Evolutionary conservation across 2,329 filamentous ascomycete species (phyloP), one percentile per base, ranked within the genome.

Genomic region (Pseudonectria foliicola): DNA sequence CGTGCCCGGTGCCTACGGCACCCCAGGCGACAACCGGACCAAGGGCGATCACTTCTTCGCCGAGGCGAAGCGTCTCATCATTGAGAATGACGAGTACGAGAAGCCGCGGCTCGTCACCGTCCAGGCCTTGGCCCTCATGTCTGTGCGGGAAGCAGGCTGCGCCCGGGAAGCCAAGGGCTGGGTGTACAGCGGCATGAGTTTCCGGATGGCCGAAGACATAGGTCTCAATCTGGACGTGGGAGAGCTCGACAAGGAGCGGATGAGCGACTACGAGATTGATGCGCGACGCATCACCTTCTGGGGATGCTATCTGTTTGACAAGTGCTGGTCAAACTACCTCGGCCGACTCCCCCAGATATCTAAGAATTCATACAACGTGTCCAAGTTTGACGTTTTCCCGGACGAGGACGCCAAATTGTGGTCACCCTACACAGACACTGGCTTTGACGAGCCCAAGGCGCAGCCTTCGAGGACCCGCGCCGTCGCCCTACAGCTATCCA

Each of bases 111-210:
- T 96, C 36, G 85, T 88, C 6, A 96, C 89, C 0, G 88, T 96
- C 1, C 92, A 98, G 62, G 92, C 92, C 1, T 66, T 96, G 35
- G 89, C 88, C 0, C 67, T 96, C 43, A 95, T 98, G 89, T 95
- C 89, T 7, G 90, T 96, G 1, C 75, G 92, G 41, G 92, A 98
- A 64, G 92, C 90, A 3, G 92, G 92, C 1, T 96, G 90, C 57
- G 90, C 86, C 0, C 75, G 90, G 27, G 92, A 96, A 62, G 87
- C 87, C 26, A 94, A 92, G 60, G 92, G 92, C 1, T 98, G 92
- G 92, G 88, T 95, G 4, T 96, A 96, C 60, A 95, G 87, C 52
- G 90, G 92, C 32, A 95, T 98, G 85, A 92, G 85, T 52, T 96
- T 98, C 57, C 82, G 92, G 29, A 96, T 98, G 90, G 90, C 89